These are phyloP conservation scores for Penicillium pancosmium DNA, from an alignment of 495 filamentous ascomycete species.

Conservation along the genomic window DNA sequence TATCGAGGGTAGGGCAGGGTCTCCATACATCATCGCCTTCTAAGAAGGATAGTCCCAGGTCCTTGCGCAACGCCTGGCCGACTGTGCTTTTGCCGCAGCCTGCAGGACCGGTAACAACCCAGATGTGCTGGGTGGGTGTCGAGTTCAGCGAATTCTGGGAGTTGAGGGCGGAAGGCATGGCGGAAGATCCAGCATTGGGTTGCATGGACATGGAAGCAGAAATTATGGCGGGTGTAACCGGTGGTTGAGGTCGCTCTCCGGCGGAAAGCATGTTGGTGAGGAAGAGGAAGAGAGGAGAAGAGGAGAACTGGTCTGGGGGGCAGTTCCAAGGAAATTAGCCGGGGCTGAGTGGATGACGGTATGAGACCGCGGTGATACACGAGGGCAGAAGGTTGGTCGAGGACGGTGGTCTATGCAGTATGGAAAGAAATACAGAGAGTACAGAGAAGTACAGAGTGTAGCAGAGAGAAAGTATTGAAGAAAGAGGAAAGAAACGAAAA, in stretches of 20 bases:
- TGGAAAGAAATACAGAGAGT: background rate
- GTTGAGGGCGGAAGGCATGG: conserved; percentile 26
- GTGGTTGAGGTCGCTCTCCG: conserved; percentile 40
- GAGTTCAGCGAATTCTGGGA: conserved; percentile 20
- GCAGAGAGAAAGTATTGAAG: background rate
- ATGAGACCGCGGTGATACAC: conserved; percentile 24
- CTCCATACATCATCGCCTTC: conserved; percentile 92
- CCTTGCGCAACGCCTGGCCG: conserved; percentile 71
- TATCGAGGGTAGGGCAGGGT: background rate
- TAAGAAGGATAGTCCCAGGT: conserved; percentile 77
- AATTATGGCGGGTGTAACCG: conserved; percentile 26
- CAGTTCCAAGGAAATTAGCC: conserved; percentile 14
- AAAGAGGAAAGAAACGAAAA: conserved; percentile 7
- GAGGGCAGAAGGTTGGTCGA: background rate
- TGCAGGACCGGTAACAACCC: conserved; percentile 95
- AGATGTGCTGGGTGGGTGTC: conserved; percentile 73
- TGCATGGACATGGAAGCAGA: conserved; percentile 28
- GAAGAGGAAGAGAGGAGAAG: background rate
- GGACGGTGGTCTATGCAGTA: background rate
- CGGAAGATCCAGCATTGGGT: conserved; percentile 23
- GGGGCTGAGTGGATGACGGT: conserved; percentile 20
- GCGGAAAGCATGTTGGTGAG: conserved; percentile 48
- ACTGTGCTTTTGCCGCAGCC: conserved; percentile 97
- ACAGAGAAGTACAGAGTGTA: background rate
- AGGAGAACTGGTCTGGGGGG: background rate